Evolutionary conservation across 2,329 filamentous ascomycete species (phyloP), one percentile per base, ranked within the genome.

Genomic region (Drechslerella dactyloides): DNA sequence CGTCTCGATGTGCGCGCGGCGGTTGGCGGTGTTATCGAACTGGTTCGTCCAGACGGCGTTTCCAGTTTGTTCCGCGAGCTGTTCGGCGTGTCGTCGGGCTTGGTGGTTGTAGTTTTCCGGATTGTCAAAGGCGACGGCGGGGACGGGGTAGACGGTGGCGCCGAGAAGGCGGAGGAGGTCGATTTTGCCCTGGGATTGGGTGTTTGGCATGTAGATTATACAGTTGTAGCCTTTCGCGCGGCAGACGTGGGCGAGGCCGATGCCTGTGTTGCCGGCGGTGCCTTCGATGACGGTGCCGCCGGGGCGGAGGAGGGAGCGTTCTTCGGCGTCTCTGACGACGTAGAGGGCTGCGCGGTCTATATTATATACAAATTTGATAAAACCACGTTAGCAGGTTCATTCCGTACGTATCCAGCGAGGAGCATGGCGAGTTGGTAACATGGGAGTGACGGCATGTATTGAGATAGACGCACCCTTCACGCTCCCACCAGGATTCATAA

Each of bases 121-220:
- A 82, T 97, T 91, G 74, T 97, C 93, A 78, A 96, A 97, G 2
- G 94, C 89, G 15, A 97, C 94, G 6, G 93, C 94, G 15, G 94
- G 94, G 0, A 99, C 94, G 17, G 94, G 93, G 81, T 96, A 90
- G 35, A 99, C 94, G 81, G 97, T 93, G 24, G 94, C 94, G 75
- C 94, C 94, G 8, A 99, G 85, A 37, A 97, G 84, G 7, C 93
- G 86, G 74, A 99, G 83, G 59, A 99, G 85, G 80, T 97, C 94
- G 79, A 99, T 90, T 84, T 99, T 99, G 79, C 93, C 94, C 82
- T 96, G 93, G 19, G 93, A 96, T 82, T 97, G 94, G 54, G 93
- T 97, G 84, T 99, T 90, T 77, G 94, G 94, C 94, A 99, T 97
- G 86, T 97, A 99, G 79, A 99, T 99, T 78, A 97, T 93, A 56